Evolutionary conservation across 148 eudicot genomes (phyloP).

Genomic region (Selenicereus undatus): DNA sequence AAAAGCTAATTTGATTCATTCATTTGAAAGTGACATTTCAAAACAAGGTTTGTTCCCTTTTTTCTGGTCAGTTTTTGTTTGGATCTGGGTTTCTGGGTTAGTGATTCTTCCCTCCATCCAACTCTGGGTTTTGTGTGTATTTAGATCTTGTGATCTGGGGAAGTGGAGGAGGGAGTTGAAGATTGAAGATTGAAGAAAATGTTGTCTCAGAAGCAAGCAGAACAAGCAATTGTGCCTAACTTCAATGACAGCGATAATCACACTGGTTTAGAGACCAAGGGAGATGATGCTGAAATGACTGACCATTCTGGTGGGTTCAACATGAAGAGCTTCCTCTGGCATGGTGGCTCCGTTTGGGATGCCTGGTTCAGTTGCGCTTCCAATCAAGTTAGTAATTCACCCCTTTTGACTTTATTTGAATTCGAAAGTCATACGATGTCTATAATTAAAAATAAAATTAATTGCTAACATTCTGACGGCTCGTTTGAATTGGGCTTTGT

Average conservation of each 20-base stretch:
- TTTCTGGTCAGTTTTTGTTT: background rate
- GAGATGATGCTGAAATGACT: constrained; percentile 13
- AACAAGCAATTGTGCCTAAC: constrained; percentile 27
- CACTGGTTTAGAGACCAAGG: background rate
- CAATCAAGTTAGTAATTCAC: constrained; percentile 40
- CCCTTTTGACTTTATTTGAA: background rate
- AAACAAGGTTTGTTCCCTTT: background rate
- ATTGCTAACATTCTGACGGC: too few species aligned
- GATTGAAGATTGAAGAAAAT: background rate
- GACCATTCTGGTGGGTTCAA: constrained; percentile 37
- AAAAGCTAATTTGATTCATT: too few species aligned
- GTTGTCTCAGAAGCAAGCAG: constrained; percentile 20
- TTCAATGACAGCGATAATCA: constrained; percentile 16
- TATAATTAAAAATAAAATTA: background rate
- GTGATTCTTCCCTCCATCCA: too few species aligned
- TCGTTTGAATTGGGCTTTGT: background rate
- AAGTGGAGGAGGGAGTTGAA: background rate
- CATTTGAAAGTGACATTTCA: background rate
- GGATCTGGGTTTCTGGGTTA: background rate
- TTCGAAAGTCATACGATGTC: background rate
- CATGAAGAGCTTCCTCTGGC: constrained; percentile 60
- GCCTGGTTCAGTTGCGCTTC: constrained; percentile 90
- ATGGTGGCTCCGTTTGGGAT: constrained; percentile 86
- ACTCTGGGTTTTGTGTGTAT: background rate
- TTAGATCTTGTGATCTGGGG: constrained; percentile 8